Base-by-base conservation (phyloP, 176 grass and related monocot species). In the Hyparrhenia diplandra region DNA sequence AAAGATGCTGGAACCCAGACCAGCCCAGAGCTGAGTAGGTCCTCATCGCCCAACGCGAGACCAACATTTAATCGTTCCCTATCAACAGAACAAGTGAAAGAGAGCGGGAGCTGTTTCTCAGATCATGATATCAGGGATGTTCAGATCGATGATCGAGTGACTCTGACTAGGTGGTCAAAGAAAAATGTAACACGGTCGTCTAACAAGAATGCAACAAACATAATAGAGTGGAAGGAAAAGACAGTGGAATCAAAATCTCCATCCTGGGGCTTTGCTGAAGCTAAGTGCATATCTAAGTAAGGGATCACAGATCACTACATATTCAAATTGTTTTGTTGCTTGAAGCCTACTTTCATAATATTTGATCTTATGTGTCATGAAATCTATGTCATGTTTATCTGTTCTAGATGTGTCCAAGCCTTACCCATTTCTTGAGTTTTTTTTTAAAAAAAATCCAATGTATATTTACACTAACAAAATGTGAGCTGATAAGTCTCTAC, bases 1-100 rank as follows among this genome's bases (percentile, higher is more conserved):
- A 99, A 99, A 79, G 87, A 95, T 72, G 77, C 75, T 8, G 88
- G 88, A 24, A 99, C 96, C 77, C 96, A 99, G 95, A 99, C 92
- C 75, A 95, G 92, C 42, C 92, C 96, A 29, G 89, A 92, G 25
- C 84, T 84, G 81, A 99, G 88, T 80, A 67, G 76, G 59, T 82
- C 65, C 3, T 83, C 92, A 69, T 99, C 90, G 4, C 87, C 90
- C n/a, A 91, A 80, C 24, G 24, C 58, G 28, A 85, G 86, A 64
- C 77, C 75, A 68, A 63, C 72, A 40, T 91, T 82, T 74, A 65
- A 74, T 46, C 52, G 42, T 49, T 87, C 79, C n/a, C 60, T 78
- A 24, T 86, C 80, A 18, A 75, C 49, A 4, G 59, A 87, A 58
- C 84, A 82, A 55, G 64, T 86, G 68, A 79, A 83, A 78, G 92